Percentiles rank a stretch among this genome's conserved stretches.
phyloP scores from a whole-genome alignment of 257 asterid species.

The Solanum pimpinellifolium region DNA sequence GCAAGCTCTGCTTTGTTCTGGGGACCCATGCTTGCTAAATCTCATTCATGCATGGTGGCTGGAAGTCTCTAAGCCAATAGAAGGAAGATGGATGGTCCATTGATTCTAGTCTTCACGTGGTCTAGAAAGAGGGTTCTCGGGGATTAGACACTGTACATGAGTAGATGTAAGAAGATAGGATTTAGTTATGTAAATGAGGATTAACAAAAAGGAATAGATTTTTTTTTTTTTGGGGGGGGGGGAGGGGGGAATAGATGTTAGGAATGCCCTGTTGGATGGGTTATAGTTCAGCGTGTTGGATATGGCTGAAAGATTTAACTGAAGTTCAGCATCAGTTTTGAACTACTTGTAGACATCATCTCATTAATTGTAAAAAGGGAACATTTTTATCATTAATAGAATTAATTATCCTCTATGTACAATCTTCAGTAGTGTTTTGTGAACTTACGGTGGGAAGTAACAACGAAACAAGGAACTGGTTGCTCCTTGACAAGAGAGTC shows the following conservation, averaged over 20 bases:
- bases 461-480: not conserved
- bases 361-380: not conserved
- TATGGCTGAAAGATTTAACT: not conserved
- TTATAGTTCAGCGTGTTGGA: not conserved
- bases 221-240: no score
- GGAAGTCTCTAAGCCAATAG: not conserved
- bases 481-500: not conserved
- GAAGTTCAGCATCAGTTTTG: conserved; percentile 6
- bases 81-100: not conserved
- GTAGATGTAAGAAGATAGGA: conserved; percentile 40
- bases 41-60: not conserved
- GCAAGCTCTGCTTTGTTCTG: not conserved
- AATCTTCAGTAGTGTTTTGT: not conserved
- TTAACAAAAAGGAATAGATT: conserved; percentile 15
- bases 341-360: not conserved
- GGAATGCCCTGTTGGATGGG: not conserved
- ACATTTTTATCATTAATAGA: not conserved
- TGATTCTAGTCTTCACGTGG: not conserved
- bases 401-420: not conserved
- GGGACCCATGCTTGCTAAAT: not conserved
- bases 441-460: not conserved
- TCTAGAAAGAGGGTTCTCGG: conserved; percentile 12
- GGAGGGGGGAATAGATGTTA: not conserved
- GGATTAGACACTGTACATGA: conserved; percentile 39
- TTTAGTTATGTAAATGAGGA: conserved; percentile 45